phyloP scores from a whole-genome alignment of 208 protist species.

The Leishmania martiniquensis region DNA sequence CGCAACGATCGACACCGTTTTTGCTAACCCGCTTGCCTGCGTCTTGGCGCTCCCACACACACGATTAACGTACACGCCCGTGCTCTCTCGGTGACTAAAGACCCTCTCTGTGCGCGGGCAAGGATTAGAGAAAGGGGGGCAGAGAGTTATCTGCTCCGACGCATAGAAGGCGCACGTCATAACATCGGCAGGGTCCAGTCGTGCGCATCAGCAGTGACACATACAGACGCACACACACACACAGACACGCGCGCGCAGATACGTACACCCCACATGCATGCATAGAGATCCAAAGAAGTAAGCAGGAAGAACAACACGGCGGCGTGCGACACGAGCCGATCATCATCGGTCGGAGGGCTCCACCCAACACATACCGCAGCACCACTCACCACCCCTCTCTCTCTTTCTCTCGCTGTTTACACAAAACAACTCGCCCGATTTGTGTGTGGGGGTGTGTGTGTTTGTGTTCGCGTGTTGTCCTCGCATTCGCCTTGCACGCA shows the following conservation, averaged over 20 bases:
- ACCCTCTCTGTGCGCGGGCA: background rate
- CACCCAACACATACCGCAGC: background rate
- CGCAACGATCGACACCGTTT: background rate
- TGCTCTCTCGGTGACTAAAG: background rate
- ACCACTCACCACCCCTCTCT: background rate
- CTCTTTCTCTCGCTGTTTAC: no score
- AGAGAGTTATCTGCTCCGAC: no score
- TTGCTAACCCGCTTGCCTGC: background rate
- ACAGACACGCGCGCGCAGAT: background rate
- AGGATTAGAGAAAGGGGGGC: background rate
- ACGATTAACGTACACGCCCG: background rate
- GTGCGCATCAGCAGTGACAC: background rate
- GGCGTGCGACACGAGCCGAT: background rate
- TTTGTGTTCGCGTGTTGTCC: no score
- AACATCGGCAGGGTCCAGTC: background rate
- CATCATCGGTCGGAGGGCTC: background rate
- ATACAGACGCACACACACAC: background rate
- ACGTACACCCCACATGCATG: background rate
- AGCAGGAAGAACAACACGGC: background rate
- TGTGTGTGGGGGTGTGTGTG: no score
- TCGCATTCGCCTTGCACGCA: background rate
- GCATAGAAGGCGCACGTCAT: background rate
- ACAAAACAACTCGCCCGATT: no score
- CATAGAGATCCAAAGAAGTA: background rate
- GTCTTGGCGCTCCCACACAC: background rate